Conservation (phyloP, 768 basidiomycete genomes). For the Pisolithus microcarpus region DNA sequence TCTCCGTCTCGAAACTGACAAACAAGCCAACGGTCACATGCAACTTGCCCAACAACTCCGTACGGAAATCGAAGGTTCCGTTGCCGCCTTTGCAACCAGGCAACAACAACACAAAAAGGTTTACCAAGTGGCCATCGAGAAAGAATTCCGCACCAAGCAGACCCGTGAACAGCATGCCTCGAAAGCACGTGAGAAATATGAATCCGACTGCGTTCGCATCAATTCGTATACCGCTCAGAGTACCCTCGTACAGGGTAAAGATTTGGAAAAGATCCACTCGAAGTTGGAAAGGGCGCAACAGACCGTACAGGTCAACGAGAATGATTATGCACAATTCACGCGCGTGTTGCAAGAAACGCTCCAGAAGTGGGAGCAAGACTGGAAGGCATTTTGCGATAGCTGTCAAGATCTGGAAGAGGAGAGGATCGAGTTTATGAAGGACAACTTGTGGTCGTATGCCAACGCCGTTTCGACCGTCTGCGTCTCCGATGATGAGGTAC, state of each 20-base stretch:
- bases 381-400: slow-evolving; percentile 91
- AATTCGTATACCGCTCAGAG: slow-evolving; percentile 92
- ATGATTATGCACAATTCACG: slow-evolving; percentile 86
- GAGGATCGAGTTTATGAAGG: slow-evolving; percentile 90
- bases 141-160: slow-evolving; percentile 84
- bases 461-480: slow-evolving; percentile 96
- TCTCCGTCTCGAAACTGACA: slow-evolving; percentile 75
- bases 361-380: slow-evolving; percentile 84
- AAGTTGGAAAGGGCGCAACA: slow-evolving; percentile 86
- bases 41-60: slow-evolving; percentile 70
- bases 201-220: slow-evolving; percentile 85
- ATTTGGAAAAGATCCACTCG: slow-evolving; percentile 80
- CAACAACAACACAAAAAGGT: slow-evolving; percentile 69
- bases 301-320: slow-evolving; percentile 85
- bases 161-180: slow-evolving; percentile 78
- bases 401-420: slow-evolving; percentile 96
- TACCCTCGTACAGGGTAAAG: slow-evolving; percentile 85
- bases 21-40: slow-evolving; percentile 66
- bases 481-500: slow-evolving; percentile 90
- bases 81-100: slow-evolving; percentile 51
- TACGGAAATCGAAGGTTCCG: slow-evolving; percentile 63
- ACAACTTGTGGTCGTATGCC: slow-evolving; percentile 92
- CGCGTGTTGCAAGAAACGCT: slow-evolving; percentile 72
- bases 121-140: slow-evolving; percentile 75
- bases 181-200: slow-evolving; percentile 91